phyloP scores from a whole-genome alignment of 495 filamentous ascomycete species.

The Penicillium ochrochloron region DNA sequence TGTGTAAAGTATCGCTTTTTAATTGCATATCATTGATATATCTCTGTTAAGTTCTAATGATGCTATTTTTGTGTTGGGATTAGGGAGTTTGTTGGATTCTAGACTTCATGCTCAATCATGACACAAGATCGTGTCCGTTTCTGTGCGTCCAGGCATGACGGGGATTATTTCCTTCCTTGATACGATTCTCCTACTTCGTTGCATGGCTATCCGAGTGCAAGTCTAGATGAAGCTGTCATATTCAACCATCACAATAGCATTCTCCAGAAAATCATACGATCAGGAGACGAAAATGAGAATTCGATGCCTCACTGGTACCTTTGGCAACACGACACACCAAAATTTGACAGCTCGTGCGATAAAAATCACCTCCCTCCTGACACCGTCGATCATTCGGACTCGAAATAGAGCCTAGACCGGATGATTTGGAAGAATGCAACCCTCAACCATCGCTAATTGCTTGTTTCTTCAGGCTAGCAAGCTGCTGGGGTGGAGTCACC shows the following conservation, averaged over 20 bases:
- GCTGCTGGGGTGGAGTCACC: background rate
- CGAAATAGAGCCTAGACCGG: background rate
- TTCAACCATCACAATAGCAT: background rate
- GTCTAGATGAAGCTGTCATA: background rate
- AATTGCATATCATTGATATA: background rate
- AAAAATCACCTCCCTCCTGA: too few species aligned
- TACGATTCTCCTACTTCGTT: background rate
- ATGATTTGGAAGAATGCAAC: background rate
- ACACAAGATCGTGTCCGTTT: background rate
- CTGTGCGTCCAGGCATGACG: too few species aligned
- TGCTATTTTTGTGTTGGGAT: too few species aligned
- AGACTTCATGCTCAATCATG: background rate
- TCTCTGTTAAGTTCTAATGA: too few species aligned
- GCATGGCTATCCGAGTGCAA: background rate
- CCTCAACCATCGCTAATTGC: background rate
- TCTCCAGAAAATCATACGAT: background rate
- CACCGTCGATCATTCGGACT: background rate
- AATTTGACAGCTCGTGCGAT: background rate
- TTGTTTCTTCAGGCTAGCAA: background rate
- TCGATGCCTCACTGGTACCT: constrained; percentile 2
- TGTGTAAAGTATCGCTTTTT: background rate
- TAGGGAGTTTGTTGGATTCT: too few species aligned
- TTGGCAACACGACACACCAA: background rate
- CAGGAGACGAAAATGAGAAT: background rate
- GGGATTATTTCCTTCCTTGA: background rate